phyloP scores from a whole-genome alignment of 1,139 yeast species.

The Debaryomycetaceae sp. region DNA sequence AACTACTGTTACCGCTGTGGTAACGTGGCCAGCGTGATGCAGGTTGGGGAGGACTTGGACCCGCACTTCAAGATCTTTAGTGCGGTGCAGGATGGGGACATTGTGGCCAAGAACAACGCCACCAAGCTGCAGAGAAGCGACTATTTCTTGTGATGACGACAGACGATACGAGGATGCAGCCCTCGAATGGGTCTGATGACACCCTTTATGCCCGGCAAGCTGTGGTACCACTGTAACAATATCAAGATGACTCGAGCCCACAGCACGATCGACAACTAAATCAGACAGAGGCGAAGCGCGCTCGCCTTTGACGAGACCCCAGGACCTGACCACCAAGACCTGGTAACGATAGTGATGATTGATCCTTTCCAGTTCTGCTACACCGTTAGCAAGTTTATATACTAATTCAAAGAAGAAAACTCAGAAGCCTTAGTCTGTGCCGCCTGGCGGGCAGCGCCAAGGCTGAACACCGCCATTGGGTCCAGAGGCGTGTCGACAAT shows the following conservation, averaged over 20 bases:
- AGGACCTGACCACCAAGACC: too few species aligned
- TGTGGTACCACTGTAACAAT: too few species aligned
- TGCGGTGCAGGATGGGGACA: constrained; percentile 89
- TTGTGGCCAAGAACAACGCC: constrained; percentile 57
- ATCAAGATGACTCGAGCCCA: too few species aligned
- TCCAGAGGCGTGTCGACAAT: not conserved
- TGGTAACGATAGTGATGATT: too few species aligned
- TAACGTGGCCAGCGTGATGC: constrained; percentile 97
- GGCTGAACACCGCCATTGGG: constrained; percentile 2
- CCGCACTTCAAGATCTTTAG: constrained; percentile 92
- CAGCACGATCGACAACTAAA: too few species aligned
- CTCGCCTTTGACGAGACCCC: too few species aligned
- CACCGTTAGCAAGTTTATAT: constrained; percentile 1
- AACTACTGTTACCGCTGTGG: constrained; percentile 97
- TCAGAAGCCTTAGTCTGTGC: not conserved
- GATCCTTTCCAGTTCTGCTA: too few species aligned
- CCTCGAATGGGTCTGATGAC: too few species aligned
- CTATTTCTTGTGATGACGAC: constrained; percentile 56
- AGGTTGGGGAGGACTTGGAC: constrained; percentile 78
- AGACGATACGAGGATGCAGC: too few species aligned
- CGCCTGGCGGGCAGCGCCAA: not conserved
- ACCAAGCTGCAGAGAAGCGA: constrained; percentile 75
- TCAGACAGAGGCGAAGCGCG: too few species aligned
- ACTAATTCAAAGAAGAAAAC: constrained; percentile 1
- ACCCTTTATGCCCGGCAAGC: too few species aligned